Evolutionary conservation across 2,329 filamentous ascomycete genomes (phyloP).

Genomic region (Aplosporella prunicola): DNA sequence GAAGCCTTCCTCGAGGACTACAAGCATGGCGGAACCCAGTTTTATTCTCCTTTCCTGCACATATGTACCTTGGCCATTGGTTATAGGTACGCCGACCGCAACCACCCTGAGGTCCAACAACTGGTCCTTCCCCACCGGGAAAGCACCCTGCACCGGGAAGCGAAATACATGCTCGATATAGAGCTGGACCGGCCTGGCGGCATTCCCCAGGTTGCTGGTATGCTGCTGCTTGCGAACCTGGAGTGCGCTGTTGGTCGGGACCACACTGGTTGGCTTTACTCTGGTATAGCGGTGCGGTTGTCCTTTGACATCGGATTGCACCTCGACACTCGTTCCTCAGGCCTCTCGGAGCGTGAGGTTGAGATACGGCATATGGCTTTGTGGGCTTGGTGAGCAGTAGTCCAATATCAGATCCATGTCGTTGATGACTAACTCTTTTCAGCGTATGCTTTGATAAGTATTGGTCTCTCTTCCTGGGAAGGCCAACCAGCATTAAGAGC

Average conservation of each 20-base stretch:
- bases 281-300: constrained; percentile 27
- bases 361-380: constrained; percentile 32
- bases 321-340: constrained; percentile 32
- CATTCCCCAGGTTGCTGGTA: constrained; percentile 43
- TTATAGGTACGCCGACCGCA: constrained; percentile 42
- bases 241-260: constrained; percentile 47
- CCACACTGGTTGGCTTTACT: constrained; percentile 45
- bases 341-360: constrained; percentile 33
- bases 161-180: constrained; percentile 45
- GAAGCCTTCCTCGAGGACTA: constrained; percentile 42
- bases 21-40: constrained; percentile 37
- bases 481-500: constrained; percentile 45
- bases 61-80: constrained; percentile 45
- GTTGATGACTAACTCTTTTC: not conserved
- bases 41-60: constrained; percentile 46
- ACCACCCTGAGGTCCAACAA: constrained; percentile 40
- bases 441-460: constrained; percentile 21
- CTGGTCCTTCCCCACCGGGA: constrained; percentile 40
- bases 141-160: constrained; percentile 45
- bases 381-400: constrained; percentile 34
- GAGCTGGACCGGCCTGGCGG: constrained; percentile 45
- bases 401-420: no score
- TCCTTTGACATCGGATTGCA: constrained; percentile 24
- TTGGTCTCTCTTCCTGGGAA: constrained; percentile 47
- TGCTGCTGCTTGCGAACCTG: constrained; percentile 44